Evolutionary conservation across 306 rosid genomes (phyloP).

Genomic region (Myrica gale): DNA sequence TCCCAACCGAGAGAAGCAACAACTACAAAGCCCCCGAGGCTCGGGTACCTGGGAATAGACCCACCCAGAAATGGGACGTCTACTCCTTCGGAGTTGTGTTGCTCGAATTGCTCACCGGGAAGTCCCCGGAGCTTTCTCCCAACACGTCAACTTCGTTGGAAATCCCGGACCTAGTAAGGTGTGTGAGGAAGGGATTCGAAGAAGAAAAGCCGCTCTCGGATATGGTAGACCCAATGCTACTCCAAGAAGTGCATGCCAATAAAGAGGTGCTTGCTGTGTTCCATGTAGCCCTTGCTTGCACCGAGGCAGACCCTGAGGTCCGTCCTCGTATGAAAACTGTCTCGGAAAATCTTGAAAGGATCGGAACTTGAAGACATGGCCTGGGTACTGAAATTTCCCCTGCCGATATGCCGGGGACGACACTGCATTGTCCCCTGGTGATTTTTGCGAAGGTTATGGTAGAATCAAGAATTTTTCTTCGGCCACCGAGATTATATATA

Average conservation of each 20-base stretch:
- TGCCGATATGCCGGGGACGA: not conserved
- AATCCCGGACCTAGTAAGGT: conserved; percentile 77
- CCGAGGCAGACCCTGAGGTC: conserved; percentile 81
- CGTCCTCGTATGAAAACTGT: conserved; percentile 89
- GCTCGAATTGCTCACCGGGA: conserved; percentile 88
- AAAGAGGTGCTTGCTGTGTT: conserved; percentile 86
- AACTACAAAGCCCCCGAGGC: conserved; percentile 89
- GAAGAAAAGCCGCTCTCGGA: conserved; percentile 85
- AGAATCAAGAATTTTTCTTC: conserved; percentile 30
- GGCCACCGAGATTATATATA: conserved; percentile 29
- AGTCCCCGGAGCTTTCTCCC: conserved; percentile 85
- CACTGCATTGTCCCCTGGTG: conserved; percentile 15
- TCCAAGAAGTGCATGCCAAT: conserved; percentile 88
- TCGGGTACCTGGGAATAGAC: conserved; percentile 56
- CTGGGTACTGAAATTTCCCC: conserved; percentile 22
- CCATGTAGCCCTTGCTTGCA: conserved; percentile 83
- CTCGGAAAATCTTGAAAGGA: conserved; percentile 81
- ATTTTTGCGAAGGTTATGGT: conserved; percentile 30
- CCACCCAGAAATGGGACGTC: conserved; percentile 90
- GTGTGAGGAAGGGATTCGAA: conserved; percentile 91
- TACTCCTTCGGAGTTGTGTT: conserved; percentile 86
- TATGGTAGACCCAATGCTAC: conserved; percentile 78
- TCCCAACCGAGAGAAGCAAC: conserved; percentile 65
- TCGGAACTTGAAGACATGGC: conserved; percentile 39
- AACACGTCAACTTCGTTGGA: conserved; percentile 81